Conservation (phyloP, 202 grass and related monocot species). For the Elaeis oleifera region DNA sequence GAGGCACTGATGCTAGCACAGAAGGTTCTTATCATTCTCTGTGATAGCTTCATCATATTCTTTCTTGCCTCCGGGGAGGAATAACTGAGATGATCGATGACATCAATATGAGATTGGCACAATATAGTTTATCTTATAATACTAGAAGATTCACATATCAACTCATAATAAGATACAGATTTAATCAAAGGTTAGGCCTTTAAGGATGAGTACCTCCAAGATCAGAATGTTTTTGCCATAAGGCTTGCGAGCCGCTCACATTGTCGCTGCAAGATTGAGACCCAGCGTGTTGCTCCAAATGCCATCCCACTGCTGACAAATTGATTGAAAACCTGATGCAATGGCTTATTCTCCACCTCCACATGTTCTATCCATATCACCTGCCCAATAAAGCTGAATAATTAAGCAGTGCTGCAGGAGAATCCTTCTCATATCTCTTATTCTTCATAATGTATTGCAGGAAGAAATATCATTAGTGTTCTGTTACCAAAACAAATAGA, state of each 20-base stretch:
- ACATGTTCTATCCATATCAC: conserved; percentile 89
- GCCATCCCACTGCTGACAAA: conserved; percentile 48
- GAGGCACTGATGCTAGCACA: conserved; percentile 61
- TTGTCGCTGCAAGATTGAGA: conserved; percentile 70
- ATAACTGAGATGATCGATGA: conserved; percentile 33
- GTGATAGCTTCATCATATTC: conserved; percentile 92
- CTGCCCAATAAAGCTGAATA: conserved; percentile 18
- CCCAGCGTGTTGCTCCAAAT: conserved; percentile 75
- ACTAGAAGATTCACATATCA: background rate
- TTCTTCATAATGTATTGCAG: too few species aligned
- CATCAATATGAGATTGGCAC: too few species aligned
- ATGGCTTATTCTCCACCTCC: conserved; percentile 77
- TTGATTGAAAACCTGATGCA: conserved; percentile 65
- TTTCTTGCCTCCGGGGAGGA: conserved; percentile 76
- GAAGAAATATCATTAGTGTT: too few species aligned
- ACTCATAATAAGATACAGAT: background rate
- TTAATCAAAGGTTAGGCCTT: background rate
- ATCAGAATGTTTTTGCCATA: conserved; percentile 75
- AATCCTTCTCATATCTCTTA: too few species aligned
- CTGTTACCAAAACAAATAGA: too few species aligned
- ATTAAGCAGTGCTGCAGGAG: too few species aligned
- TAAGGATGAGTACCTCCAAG: conserved; percentile 40
- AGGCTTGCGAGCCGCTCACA: conserved; percentile 87
- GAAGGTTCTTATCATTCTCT: conserved; percentile 81
- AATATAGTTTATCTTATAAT: background rate